Conservation (phyloP, 2,329 filamentous ascomycete genomes). For the Aspergillus glaucus region DNA sequence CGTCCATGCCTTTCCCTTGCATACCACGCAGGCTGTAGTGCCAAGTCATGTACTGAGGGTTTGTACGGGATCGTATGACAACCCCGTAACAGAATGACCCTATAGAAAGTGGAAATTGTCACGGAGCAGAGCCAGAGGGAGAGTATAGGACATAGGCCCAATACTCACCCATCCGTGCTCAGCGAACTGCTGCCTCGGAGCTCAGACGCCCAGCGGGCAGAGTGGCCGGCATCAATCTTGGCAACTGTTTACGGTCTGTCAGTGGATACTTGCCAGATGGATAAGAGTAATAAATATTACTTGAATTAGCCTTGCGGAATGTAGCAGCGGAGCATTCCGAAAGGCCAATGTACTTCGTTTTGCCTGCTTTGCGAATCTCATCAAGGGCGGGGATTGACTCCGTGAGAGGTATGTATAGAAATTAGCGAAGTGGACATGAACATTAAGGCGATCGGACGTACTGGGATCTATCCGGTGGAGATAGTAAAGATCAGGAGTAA, state of each 20-base stretch:
- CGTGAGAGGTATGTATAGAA: constrained; percentile 24
- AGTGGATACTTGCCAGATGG: constrained; percentile 1
- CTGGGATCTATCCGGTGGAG: constrained; percentile 42
- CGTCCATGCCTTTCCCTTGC: too few relatives aligned
- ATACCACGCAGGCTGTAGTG: too few relatives aligned
- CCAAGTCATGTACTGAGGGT: too few relatives aligned
- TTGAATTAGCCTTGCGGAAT: constrained; percentile 40
- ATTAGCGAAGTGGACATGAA: too few relatives aligned
- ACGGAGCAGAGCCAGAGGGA: too few relatives aligned
- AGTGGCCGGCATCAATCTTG: constrained; percentile 36
- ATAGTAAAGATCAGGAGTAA: constrained; percentile 43
- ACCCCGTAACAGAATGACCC: too few relatives aligned
- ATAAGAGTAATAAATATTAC: constrained; percentile 17
- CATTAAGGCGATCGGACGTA: constrained; percentile 16
- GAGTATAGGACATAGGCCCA: too few relatives aligned
- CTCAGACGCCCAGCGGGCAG: too few relatives aligned
- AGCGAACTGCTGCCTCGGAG: too few relatives aligned
- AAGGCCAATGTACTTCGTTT: constrained; percentile 46
- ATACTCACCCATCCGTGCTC: too few relatives aligned
- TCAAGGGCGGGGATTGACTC: constrained; percentile 45
- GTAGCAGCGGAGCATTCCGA: constrained; percentile 44
- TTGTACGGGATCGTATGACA: too few relatives aligned
- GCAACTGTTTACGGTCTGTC: constrained; percentile 28
- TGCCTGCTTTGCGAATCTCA: constrained; percentile 41
- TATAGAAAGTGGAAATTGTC: too few relatives aligned